A percentile compares a stretch with the other conserved stretches of the same genome.
Evolutionary conservation across 148 eudicot genomes (phyloP).

Genomic region (Talinum fruticosum): DNA sequence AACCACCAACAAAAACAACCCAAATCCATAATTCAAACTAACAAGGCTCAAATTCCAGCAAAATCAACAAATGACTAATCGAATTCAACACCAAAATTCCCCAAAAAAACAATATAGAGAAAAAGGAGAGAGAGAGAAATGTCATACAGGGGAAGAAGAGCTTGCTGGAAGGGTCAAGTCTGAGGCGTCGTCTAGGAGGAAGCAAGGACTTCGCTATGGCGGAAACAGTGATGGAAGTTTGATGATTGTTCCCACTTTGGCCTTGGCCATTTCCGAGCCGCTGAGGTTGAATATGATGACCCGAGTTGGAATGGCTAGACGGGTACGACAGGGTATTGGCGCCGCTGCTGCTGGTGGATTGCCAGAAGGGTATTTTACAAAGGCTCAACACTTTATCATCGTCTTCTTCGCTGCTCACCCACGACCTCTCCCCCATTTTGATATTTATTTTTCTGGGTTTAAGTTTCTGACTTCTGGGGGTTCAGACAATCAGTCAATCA

Average conservation of each 20-base stretch:
- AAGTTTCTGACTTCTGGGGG: not conserved
- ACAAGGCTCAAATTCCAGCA: not conserved
- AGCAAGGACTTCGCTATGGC: slow-evolving; percentile 43
- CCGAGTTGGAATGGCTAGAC: not conserved
- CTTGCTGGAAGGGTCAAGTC: slow-evolving; percentile 47
- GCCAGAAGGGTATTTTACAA: slow-evolving; percentile 38
- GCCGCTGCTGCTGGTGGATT: not conserved
- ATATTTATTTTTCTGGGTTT: not conserved
- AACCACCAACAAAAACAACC: not conserved
- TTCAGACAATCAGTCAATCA: not conserved
- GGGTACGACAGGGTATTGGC: slow-evolving; percentile 5
- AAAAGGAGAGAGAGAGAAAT: not conserved
- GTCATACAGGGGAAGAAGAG: slow-evolving; percentile 49
- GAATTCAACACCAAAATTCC: not conserved
- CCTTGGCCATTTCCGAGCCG: slow-evolving; percentile 14
- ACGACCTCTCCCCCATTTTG: slow-evolving; percentile 20
- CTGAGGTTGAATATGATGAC: slow-evolving; percentile 18
- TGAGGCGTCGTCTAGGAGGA: slow-evolving; percentile 46
- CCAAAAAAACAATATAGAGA: not conserved
- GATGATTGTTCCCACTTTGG: not conserved
- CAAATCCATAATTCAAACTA: not conserved
- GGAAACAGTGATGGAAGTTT: slow-evolving; percentile 19
- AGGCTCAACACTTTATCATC: slow-evolving; percentile 32
- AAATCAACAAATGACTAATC: not conserved
- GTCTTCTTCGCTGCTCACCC: slow-evolving; percentile 9